A percentile compares a stretch with the other conserved stretches of the same genome.
phyloP scores from a whole-genome alignment of 1,284 basidiomycete species.

The Cryptococcus amylolentus region DNA sequence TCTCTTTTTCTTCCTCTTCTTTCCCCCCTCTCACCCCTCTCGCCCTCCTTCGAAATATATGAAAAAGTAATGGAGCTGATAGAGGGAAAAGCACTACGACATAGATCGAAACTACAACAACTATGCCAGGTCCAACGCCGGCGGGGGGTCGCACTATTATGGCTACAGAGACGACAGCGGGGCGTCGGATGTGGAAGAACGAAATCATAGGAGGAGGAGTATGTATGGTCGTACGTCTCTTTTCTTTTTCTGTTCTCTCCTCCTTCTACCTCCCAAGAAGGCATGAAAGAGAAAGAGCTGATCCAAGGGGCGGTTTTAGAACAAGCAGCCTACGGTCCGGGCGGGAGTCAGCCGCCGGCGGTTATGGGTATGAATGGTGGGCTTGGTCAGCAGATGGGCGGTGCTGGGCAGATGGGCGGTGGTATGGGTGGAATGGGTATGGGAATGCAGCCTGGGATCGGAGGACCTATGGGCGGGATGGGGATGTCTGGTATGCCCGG shows the following conservation, averaged over 20 bases:
- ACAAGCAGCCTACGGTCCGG: not conserved
- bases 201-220: constrained; percentile 15
- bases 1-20: not conserved
- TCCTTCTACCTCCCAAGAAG: no score
- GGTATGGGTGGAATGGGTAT: constrained; percentile 1
- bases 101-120: constrained; percentile 4
- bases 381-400: constrained; percentile 6
- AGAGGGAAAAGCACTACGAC: constrained; percentile 35
- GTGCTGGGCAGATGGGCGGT: not conserved
- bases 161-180: constrained; percentile 17
- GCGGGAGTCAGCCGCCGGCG: not conserved
- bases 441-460: constrained; percentile 19
- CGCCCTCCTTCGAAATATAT: not conserved
- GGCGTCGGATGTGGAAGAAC: constrained; percentile 15
- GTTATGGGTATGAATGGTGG: not conserved
- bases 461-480: constrained; percentile 22
- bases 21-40: not conserved
- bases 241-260: not conserved
- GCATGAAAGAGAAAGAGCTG: not conserved
- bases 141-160: constrained; percentile 8
- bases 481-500: constrained; percentile 23
- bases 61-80: not conserved
- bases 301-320: not conserved
- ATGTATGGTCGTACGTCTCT: constrained; percentile 17
- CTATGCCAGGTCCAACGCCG: constrained; percentile 1